Conservation (phyloP, 169 alveolate species). For the Eimeria brunetti region DNA sequence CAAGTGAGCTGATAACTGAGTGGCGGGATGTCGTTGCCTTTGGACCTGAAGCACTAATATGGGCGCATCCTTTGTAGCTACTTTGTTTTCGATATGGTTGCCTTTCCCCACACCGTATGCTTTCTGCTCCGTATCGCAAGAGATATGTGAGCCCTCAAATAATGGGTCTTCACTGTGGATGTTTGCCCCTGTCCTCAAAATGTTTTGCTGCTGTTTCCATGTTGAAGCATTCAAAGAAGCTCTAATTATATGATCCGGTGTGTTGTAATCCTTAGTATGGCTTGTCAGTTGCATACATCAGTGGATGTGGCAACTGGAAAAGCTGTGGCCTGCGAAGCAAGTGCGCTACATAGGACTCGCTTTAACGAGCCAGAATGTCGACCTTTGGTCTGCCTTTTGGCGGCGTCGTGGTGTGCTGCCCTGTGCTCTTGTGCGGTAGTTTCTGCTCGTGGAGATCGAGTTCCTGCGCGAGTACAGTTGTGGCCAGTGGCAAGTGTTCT, state of each 20-base stretch:
- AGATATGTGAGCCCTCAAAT: neutral
- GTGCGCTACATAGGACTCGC: neutral
- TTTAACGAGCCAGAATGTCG: neutral
- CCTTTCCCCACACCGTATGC: neutral
- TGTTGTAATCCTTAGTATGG: neutral
- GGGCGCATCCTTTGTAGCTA: neutral
- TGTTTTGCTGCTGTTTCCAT: neutral
- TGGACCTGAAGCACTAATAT: neutral
- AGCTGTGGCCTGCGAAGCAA: neutral
- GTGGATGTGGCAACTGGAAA: neutral
- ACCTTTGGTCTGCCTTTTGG: neutral
- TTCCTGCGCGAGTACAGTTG: neutral
- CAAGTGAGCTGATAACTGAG: neutral
- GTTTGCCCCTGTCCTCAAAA: neutral
- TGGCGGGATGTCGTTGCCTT: neutral
- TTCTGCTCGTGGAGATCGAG: neutral
- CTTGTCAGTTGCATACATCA: neutral
- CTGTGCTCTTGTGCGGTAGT: neutral
- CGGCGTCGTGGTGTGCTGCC: neutral
- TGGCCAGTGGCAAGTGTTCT: neutral
- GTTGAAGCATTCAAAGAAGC: neutral
- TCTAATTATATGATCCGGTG: neutral
- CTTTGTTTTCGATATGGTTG: neutral
- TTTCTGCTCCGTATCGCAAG: neutral
- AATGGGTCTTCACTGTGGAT: neutral